Evolutionary conservation across 2,329 filamentous ascomycete species (phyloP).

Genomic region (Neodidymelliopsis sp.): DNA sequence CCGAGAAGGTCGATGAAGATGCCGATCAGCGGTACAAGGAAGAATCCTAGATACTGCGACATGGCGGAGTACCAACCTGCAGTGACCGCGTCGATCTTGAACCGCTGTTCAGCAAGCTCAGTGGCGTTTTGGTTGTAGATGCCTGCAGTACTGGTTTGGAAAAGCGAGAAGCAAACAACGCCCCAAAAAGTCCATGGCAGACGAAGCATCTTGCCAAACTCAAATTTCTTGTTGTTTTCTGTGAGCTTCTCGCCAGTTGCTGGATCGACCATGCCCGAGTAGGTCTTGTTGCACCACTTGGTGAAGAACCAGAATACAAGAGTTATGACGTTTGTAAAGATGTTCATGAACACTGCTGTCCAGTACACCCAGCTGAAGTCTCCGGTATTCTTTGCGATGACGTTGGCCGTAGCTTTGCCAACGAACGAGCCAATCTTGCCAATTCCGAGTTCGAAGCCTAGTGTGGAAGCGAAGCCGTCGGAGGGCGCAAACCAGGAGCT

Average conservation of each 20-base stretch:
- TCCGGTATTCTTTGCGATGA: constrained; percentile 65
- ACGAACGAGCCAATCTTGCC: constrained; percentile 69
- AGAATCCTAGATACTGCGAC: constrained; percentile 64
- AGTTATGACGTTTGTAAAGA: constrained; percentile 67
- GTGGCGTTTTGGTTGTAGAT: constrained; percentile 67
- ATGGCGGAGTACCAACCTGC: constrained; percentile 69
- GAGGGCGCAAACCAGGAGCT: constrained; percentile 70
- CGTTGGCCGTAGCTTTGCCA: constrained; percentile 66
- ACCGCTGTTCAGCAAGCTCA: constrained; percentile 67
- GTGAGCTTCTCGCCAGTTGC: constrained; percentile 67
- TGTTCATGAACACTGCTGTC: constrained; percentile 68
- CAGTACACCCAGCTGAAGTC: constrained; percentile 70
- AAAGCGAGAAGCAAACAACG: constrained; percentile 63
- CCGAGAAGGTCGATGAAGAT: constrained; percentile 65
- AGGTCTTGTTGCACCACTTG: constrained; percentile 58
- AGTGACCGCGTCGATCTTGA: constrained; percentile 61
- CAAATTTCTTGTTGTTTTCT: constrained; percentile 66
- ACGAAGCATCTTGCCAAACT: constrained; percentile 62
- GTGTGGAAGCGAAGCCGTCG: constrained; percentile 67
- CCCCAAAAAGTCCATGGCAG: constrained; percentile 69
- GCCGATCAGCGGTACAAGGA: constrained; percentile 64
- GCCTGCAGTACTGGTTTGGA: constrained; percentile 64
- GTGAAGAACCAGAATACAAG: constrained; percentile 65
- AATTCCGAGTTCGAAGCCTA: constrained; percentile 67
- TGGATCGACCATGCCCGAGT: constrained; percentile 58